Evolutionary conservation across 352 stramenopile genomes (phyloP), one percentile per base, ranked within the genome.

Genomic region (Phytophthora hybrid): DNA sequence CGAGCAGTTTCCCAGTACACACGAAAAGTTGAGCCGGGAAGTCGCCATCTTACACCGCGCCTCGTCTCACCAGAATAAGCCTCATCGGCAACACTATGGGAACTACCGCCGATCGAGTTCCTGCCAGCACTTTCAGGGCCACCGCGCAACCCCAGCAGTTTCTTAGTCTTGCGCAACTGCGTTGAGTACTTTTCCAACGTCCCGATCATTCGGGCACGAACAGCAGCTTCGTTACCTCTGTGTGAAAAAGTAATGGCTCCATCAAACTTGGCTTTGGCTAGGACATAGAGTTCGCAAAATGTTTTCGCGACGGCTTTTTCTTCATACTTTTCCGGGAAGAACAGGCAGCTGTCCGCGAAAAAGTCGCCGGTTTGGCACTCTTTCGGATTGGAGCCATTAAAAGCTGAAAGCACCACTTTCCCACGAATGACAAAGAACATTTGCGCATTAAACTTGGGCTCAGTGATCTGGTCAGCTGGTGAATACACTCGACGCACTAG

Each of bases 371-470:
- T 87, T 39, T 88, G 76, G 49, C 85, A 92, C 46, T 91, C 84
- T 21, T 90, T 91, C 0, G 80, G 49, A 18, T 73, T 69, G 0
- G 78, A 83, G 0, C 83, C 82, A 31, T 93, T 77, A 29, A 91
- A 88, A 2, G 79, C 80, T 1, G 80, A 84, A 1, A 92, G 59
- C 9, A 87, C 49, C 7, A 93, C 84, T 0, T 75, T 87, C 11
- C 87, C 87, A 8, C 82, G 83, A 26, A 91, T 85, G 4, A 93
- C 84, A 44, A 93, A 93, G 63, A 91, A 93, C 87, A 92, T 92
- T 59, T 91, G 84, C 11, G 83, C 80, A 37, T 92, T 93, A 41
- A 92, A 83, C 29, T 93, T 93, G 5, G 83, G 83, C 59, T 93
- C 84, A 16, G 84, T 92, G 41, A 93, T 89, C 18, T 79, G 79